phyloP scores from a whole-genome alignment of 495 filamentous ascomycete species.

The Delitschia confertaspora region DNA sequence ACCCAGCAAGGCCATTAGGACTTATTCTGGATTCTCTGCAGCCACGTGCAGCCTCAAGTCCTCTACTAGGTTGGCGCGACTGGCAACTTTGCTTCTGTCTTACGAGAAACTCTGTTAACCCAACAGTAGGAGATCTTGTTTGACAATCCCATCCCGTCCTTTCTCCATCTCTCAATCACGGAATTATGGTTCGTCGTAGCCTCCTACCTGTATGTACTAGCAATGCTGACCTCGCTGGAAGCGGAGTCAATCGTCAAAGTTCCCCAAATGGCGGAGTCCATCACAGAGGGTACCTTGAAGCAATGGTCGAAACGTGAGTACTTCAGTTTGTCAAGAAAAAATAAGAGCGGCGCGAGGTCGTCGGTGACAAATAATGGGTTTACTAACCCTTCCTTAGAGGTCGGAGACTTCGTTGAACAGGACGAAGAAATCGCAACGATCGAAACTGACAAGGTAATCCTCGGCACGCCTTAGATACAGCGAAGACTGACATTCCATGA shows the following conservation, averaged over 20 bases:
- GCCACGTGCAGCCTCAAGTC: constrained; percentile 12
- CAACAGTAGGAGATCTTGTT: constrained; percentile 6
- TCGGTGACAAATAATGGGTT: background rate
- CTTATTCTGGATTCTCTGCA: constrained; percentile 21
- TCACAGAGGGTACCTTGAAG: constrained; percentile 94
- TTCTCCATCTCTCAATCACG: constrained; percentile 15
- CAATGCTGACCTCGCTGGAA: constrained; percentile 10
- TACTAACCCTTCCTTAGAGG: constrained; percentile 41
- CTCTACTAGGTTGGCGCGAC: too few species aligned
- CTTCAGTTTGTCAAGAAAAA: too few species aligned
- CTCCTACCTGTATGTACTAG: background rate
- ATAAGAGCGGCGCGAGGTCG: background rate
- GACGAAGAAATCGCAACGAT: constrained; percentile 99
- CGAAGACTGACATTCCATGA: constrained; percentile 32
- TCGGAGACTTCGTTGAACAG: constrained; percentile 89
- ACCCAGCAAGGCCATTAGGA: constrained; percentile 11
- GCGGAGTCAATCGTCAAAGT: constrained; percentile 86
- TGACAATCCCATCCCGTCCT: background rate
- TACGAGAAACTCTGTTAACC: too few species aligned
- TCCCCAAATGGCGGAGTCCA: constrained; percentile 97
- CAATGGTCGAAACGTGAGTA: constrained; percentile 77
- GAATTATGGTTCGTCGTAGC: constrained; percentile 28
- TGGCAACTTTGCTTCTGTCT: too few species aligned
- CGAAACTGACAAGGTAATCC: constrained; percentile 95
- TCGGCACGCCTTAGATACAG: constrained; percentile 3